Percentiles rank a stretch among this genome's conserved stretches.
Evolutionary conservation across 352 stramenopile genomes (phyloP).

Genomic region (Phytophthora citrophthora): DNA sequence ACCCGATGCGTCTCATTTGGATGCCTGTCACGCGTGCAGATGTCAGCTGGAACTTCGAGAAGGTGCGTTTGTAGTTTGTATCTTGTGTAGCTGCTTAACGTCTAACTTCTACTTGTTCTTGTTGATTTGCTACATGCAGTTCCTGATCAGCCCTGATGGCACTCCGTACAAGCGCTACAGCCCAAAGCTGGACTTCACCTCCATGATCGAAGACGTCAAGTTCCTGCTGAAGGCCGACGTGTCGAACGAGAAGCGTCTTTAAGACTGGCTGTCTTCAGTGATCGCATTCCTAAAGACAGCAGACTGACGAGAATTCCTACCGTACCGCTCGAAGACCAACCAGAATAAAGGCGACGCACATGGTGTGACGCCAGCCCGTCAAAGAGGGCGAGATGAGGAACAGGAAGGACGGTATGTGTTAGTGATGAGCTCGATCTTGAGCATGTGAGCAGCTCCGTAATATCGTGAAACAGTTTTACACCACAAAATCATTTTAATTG

Average conservation of each 20-base stretch:
- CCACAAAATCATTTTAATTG: constrained; percentile 2
- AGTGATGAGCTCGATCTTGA: constrained; percentile 17
- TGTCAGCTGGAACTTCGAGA: constrained; percentile 88
- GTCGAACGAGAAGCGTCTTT: constrained; percentile 46
- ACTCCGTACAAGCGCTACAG: constrained; percentile 85
- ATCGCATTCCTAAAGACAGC: background rate
- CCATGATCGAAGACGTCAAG: constrained; percentile 70
- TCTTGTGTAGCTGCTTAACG: background rate
- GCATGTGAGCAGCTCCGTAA: constrained; percentile 19
- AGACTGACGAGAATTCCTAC: background rate
- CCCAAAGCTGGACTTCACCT: constrained; percentile 71
- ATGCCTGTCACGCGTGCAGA: constrained; percentile 84
- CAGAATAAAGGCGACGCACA: background rate
- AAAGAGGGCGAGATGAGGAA: constrained; percentile 5
- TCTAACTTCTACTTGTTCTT: constrained; percentile 1
- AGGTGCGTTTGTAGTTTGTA: constrained; percentile 38
- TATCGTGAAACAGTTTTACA: constrained; percentile 25
- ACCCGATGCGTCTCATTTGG: constrained; percentile 86
- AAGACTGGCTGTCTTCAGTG: constrained; percentile 10
- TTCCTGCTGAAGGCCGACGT: constrained; percentile 58
- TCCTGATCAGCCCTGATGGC: constrained; percentile 77
- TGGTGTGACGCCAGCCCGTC: background rate
- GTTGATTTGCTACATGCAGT: constrained; percentile 38
- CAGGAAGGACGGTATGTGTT: constrained; percentile 12
- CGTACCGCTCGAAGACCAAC: background rate